Evolutionary conservation across 2,329 filamentous ascomycete species (phyloP).

Genomic region (Colletotrichum magnum): DNA sequence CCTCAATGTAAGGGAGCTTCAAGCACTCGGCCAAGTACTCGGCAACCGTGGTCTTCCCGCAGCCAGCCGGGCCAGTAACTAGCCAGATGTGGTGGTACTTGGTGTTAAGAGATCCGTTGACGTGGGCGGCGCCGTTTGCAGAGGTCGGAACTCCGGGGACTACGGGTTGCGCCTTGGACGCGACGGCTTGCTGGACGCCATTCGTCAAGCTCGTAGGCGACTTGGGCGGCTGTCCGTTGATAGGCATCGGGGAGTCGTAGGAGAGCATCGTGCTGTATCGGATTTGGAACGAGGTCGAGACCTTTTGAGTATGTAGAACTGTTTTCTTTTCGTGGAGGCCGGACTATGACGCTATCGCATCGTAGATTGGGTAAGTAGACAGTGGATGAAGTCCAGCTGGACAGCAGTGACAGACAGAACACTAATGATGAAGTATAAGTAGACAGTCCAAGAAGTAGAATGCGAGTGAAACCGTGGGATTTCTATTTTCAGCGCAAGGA

Average conservation of each 20-base stretch:
- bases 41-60: constrained; percentile 84
- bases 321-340: no score
- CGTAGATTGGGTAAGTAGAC: neutral
- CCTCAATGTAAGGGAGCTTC: constrained; percentile 80
- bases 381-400: neutral
- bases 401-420: neutral
- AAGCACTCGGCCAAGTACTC: constrained; percentile 74
- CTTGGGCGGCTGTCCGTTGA: constrained; percentile 55
- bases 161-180: constrained; percentile 45
- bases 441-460: constrained; percentile 20
- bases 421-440: neutral
- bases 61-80: constrained; percentile 83
- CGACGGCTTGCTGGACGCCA: constrained; percentile 44
- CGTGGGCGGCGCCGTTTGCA: constrained; percentile 49
- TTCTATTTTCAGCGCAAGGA: constrained; percentile 18
- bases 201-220: constrained; percentile 46
- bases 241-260: constrained; percentile 61
- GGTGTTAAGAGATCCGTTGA: constrained; percentile 49
- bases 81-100: constrained; percentile 81
- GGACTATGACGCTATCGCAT: constrained; percentile 31
- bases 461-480: neutral
- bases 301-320: neutral
- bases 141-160: constrained; percentile 34
- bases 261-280: constrained; percentile 60
- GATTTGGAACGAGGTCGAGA: neutral